Base-by-base conservation (phyloP, 2,329 filamentous ascomycete species). In the Ceratocystis eucalypticola region DNA sequence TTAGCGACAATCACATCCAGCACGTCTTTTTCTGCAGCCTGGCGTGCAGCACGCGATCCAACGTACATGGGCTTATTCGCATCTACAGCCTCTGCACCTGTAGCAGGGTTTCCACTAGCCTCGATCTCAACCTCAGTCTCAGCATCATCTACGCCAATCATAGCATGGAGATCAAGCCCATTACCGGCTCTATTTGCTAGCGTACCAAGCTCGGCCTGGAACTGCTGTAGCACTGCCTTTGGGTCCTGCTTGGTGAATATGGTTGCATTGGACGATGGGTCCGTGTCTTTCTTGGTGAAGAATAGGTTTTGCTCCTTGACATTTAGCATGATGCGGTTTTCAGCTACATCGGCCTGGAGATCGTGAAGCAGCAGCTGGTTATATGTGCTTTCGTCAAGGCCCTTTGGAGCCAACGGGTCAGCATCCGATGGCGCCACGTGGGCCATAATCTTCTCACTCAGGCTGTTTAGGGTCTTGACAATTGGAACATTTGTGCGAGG, bases 401-500 rank as follows among this genome's bases (percentile, higher is more conserved):
- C 86, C 22, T 70, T 71, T 4, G 70, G 62, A 64, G 85, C 83
- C 1, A 86, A 83, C 4, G 80, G 81, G 68, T 86, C 82, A 0
- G 83, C 81, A 73, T 96, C 91, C 4, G 87, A 84, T 0, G 91
- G 88, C 1, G 88, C 84, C 10, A 96, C 90, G 70, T 92, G 88
- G 61, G 88, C 88, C 82, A 99, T 88, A 74, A 99, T 88, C 76
- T 95, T 96, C 75, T 94, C 91, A 71, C 91, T 96, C 66, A 97
- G 82, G 68, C 83, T 90, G 74, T 99, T 99, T 66, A 99, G 79
- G 0, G 90, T 91, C 69, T 88, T 86, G 69, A 97, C 87, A 69
- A 97, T 95, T 10, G 91, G 92, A 1, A 94, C 87, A 73, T 94
- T 93, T 59, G 83, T 78, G 10, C 85, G 81, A 1, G 91, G 91